Conservation (phyloP, 2,329 filamentous ascomycete species). For the Diaporthe velutina region DNA sequence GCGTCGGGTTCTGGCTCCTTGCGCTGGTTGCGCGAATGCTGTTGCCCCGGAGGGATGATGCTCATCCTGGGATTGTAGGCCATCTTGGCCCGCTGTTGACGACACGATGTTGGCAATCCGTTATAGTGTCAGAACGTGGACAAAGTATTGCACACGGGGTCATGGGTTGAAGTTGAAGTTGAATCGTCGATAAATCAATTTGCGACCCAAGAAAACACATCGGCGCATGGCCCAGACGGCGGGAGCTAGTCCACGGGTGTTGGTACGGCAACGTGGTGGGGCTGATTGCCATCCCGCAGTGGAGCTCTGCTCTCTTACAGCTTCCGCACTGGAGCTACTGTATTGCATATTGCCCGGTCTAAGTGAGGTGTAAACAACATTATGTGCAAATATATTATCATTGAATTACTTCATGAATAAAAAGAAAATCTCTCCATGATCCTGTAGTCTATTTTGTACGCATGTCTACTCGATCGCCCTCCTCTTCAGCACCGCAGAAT, state of each 20-base stretch:
- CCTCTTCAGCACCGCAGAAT: constrained; percentile 31
- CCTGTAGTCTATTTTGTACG: not conserved
- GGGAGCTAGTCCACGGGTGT: constrained; percentile 4
- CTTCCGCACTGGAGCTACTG: not conserved
- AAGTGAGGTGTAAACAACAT: not conserved
- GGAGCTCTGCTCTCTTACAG: not conserved
- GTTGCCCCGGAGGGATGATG: constrained; percentile 67
- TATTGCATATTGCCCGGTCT: not conserved
- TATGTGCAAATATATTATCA: not conserved
- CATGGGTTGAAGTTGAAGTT: not conserved
- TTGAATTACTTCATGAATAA: no score
- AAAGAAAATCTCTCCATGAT: no score
- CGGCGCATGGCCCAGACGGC: constrained; percentile 1
- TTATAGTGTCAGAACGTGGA: not conserved
- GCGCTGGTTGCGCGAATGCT: constrained; percentile 63
- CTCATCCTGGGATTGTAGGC: constrained; percentile 72
- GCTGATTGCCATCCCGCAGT: not conserved
- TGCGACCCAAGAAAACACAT: constrained; percentile 26
- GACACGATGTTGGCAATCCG: not conserved
- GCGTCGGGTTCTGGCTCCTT: constrained; percentile 72
- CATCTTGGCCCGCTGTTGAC: constrained; percentile 54
- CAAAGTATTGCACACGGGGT: not conserved
- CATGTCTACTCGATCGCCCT: not conserved
- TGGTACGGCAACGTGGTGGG: constrained; percentile 29
- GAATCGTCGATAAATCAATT: not conserved